Evolutionary conservation across 306 rosid species (phyloP), one percentile per base, ranked within the genome.

Genomic region (Albizia julibrissin): DNA sequence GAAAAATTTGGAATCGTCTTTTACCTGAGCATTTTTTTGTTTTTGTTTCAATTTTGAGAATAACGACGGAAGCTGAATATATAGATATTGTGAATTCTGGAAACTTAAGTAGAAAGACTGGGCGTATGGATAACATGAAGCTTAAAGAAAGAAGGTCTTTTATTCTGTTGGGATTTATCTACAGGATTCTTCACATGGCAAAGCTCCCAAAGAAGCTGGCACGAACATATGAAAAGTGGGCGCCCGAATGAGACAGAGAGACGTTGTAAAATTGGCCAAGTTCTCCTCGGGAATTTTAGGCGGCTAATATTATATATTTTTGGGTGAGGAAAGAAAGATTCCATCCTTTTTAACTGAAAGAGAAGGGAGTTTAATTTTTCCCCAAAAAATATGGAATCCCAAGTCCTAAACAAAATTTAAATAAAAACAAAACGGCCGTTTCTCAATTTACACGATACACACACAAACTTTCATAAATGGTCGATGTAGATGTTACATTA

Each of bases 211-310:
- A 83, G 75, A 67, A 74, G 79, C 65, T 84, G 86, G 83, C 85
- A 79, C 46, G 81, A 86, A 86, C 94, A 89, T 83, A 75, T 87
- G 79, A 79, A 80, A 87, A 87, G 83, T 66, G 67, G 61, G 18
- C 69, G 64, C 27, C 24, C 68, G 79, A 67, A 61, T 13, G 50
- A 50, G 64, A 83, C 26, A 84, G 65, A 44, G 22, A 21, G 31
- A 80, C 82, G 76, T 80, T 47, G 83, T 80, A 46, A 76, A 85
- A 39, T 81, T 74, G 54, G 79, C 46, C 58, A 80, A 59, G 81
- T 82, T 72, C 31, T 76, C 12, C 4, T 74, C 26, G 24, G 42
- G 86, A 70, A 85, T 74, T 69, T 73, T 87, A 76, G 87, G 77
- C 76, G 3, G 46, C 31, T 34, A 21, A 19, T 22, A 37, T 31